phyloP scores from a whole-genome alignment of 805 yeast species.

The Suhomyces emberorum region DNA sequence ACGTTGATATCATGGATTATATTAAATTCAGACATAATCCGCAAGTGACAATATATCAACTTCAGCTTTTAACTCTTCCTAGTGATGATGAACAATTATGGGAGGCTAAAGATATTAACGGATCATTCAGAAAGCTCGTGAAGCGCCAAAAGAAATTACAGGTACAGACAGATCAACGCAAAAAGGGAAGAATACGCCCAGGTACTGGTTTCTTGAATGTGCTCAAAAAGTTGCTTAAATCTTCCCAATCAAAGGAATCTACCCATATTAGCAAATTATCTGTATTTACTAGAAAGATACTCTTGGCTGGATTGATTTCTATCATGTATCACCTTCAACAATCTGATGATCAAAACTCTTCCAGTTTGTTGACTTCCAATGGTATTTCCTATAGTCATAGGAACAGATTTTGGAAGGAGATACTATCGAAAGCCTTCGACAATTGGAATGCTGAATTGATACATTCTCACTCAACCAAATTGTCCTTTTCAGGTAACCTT shows the following conservation, averaged over 20 bases:
- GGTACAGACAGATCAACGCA: slow-evolving; percentile 5
- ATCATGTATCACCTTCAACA: slow-evolving; percentile 73
- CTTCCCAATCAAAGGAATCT: slow-evolving; percentile 32
- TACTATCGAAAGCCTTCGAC: slow-evolving; percentile 66
- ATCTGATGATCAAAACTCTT: slow-evolving; percentile 58
- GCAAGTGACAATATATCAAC: slow-evolving; percentile 34
- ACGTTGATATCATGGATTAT: slow-evolving; percentile 75
- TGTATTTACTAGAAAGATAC: slow-evolving; percentile 62
- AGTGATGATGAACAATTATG: slow-evolving; percentile 40
- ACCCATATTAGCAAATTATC: slow-evolving; percentile 17
- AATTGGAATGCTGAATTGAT: slow-evolving; percentile 56
- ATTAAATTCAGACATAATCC: slow-evolving; percentile 73
- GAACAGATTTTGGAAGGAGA: slow-evolving; percentile 64
- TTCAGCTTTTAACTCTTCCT: slow-evolving; percentile 39
- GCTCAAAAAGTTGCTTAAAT: slow-evolving; percentile 55
- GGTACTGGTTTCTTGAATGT: slow-evolving; percentile 47
- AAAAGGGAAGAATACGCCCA: slow-evolving; percentile 9
- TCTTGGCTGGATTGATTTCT: slow-evolving; percentile 64
- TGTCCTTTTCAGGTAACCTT: slow-evolving; percentile 6
- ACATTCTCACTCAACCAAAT: slow-evolving; percentile 17
- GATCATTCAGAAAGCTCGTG: slow-evolving; percentile 36
- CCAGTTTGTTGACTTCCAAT: slow-evolving; percentile 25
- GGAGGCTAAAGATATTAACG: slow-evolving; percentile 38
- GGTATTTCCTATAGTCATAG: slow-evolving; percentile 16
- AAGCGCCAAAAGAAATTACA: slow-evolving; percentile 33